Percentiles rank a stretch among this genome's conserved stretches.
These are phyloP conservation scores for Ogataea pini DNA, from an alignment of 805 yeast species.

Conservation along the genomic window DNA sequence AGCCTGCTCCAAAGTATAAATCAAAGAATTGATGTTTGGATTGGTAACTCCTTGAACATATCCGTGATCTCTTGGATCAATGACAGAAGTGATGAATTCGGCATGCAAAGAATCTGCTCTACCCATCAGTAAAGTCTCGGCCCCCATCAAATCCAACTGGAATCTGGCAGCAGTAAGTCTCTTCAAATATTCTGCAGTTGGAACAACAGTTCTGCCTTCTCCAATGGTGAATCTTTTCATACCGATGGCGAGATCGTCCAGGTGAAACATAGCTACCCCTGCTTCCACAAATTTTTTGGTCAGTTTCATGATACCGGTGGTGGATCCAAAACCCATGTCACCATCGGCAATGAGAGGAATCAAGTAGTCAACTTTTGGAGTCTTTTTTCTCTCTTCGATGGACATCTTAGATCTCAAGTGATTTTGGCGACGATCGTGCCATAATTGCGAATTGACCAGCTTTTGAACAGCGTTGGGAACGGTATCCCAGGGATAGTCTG, in stretches of 20 bases:
- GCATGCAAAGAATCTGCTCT: constrained; percentile 62
- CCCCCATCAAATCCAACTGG: constrained; percentile 66
- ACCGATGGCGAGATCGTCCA: constrained; percentile 66
- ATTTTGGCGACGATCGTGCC: constrained; percentile 50
- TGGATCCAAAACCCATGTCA: constrained; percentile 68
- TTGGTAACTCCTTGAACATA: constrained; percentile 51
- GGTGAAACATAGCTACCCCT: constrained; percentile 65
- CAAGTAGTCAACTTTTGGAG: constrained; percentile 46
- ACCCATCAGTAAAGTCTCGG: constrained; percentile 58
- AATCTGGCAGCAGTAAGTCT: constrained; percentile 57
- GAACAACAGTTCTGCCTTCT: constrained; percentile 63
- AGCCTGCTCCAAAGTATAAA: constrained; percentile 45
- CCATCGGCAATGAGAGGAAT: constrained; percentile 67
- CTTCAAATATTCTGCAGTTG: constrained; percentile 58
- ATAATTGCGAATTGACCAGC: constrained; percentile 55
- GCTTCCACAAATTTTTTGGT: constrained; percentile 63
- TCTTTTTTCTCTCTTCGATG: constrained; percentile 24
- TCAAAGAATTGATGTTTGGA: constrained; percentile 42
- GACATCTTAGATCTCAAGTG: constrained; percentile 19
- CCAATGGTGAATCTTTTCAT: constrained; percentile 67
- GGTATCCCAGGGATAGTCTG: constrained; percentile 68
- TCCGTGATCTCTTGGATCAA: constrained; percentile 60
- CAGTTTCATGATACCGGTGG: constrained; percentile 60
- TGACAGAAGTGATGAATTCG: constrained; percentile 49
- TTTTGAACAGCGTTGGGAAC: constrained; percentile 68